Base-by-base conservation (phyloP, 805 yeast genomes). In the Blastobotrys mokoenaii region DNA sequence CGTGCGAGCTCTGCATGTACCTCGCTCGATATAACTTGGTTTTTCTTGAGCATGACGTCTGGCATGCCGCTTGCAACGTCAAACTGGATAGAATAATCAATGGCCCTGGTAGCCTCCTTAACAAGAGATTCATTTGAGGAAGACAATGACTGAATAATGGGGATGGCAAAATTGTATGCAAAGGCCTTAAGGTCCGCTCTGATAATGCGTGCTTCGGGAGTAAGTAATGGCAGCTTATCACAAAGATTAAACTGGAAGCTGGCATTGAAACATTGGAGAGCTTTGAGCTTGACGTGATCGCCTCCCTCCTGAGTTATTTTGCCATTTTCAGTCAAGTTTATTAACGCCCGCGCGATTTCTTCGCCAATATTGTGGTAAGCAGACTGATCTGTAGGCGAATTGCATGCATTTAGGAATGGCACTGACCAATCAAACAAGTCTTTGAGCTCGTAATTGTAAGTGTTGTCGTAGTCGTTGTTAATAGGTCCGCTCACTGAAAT, bases 61-160 rank as follows among this genome's bases (percentile, higher is more conserved):
- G 45, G 44, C 15, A 42, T 33, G 5, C 41, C 48, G 12, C 41
- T 41, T 14, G 33, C 32, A 3, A 45, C 38, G 11, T 45, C 48
- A n/a, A 41, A 41, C n/a, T 36, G 27, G 20, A 41, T 36, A 9
- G 36, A 12, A 12, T 20, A 12, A 10, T 22, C 14, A 5, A 45
- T 34, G 14, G 29, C 15, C 15, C 36, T 20, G 30, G 41, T 29
- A 4, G 48, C 40, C 20, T 18, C 37, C 12, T 42, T 22, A 2
- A 35, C 20, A 12, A 45, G 15, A 22, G 27, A 22, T 4, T 5
- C 27, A 18, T 40, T 20, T 4, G 17, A 6, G 16, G 31, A 16
- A 7, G 15, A 11, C 37, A 43, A 8, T 3, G 12, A n/a, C 34
- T 15, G 36, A 14, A 36, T n/a, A 15, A 43, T 43, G 7, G 17